Evolutionary conservation across 2,329 filamentous ascomycete species (phyloP).

Genomic region (Stemphylium lycopersici): DNA sequence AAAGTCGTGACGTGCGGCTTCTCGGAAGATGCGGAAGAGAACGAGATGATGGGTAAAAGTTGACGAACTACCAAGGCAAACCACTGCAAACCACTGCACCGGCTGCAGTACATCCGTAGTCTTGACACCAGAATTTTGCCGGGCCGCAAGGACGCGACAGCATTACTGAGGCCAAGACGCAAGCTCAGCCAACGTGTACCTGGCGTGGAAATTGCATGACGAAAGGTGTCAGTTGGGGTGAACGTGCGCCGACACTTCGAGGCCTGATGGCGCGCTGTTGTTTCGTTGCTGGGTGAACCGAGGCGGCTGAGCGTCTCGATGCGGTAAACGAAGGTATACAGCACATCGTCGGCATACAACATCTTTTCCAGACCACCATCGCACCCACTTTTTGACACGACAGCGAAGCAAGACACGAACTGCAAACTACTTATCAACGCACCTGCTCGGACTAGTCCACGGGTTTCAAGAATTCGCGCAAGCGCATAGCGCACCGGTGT

Average conservation of each 20-base stretch:
- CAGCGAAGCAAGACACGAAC: constrained; percentile 2
- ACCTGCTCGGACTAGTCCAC: constrained; percentile 1
- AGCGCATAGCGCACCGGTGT: constrained; percentile 11
- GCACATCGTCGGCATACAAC: constrained; percentile 2
- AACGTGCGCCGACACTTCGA: constrained; percentile 10
- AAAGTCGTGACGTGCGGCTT: not conserved
- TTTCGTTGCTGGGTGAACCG: constrained; percentile 25
- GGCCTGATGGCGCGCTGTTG: not conserved
- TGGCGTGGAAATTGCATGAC: constrained; percentile 1
- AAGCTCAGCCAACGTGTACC: not conserved
- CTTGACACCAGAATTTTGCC: not conserved
- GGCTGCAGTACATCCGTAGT: not conserved
- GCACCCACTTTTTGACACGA: constrained; percentile 9
- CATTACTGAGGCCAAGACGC: not conserved
- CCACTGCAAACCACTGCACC: constrained; percentile 3
- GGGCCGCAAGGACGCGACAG: not conserved
- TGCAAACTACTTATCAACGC: not conserved
- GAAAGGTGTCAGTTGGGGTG: constrained; percentile 1
- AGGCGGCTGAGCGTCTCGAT: not conserved
- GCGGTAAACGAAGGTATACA: not conserved
- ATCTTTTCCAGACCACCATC: not conserved
- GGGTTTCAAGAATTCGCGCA: constrained; percentile 10
- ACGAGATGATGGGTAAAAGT: not conserved
- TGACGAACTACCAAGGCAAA: not conserved
- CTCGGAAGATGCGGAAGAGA: constrained; percentile 7